Percentiles rank a stretch among this genome's conserved stretches.
These are phyloP conservation scores for Petrea volubilis DNA, from an alignment of 257 asterid species.

Conservation along the genomic window DNA sequence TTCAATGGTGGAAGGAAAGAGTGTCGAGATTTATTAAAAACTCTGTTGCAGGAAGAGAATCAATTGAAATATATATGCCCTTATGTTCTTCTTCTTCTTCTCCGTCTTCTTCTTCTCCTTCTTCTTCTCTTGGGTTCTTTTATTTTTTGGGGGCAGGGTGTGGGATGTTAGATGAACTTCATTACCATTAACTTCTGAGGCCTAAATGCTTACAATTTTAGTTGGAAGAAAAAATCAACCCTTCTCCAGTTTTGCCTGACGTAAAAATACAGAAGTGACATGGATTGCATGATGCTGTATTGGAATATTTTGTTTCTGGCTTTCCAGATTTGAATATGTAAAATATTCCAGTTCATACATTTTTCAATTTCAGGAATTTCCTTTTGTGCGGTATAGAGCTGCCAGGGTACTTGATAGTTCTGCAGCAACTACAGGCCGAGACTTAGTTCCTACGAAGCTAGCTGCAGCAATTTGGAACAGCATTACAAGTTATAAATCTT, in stretches of 20 bases:
- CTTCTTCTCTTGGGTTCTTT: too few species aligned
- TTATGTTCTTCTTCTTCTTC: too few species aligned
- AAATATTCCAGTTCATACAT: conserved; percentile 14
- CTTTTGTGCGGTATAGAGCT: conserved; percentile 76
- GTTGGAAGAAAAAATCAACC: background rate
- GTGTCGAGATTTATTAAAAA: too few species aligned
- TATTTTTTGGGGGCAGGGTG: too few species aligned
- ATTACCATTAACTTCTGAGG: too few species aligned
- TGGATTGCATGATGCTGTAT: background rate
- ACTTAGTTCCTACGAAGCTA: conserved; percentile 73
- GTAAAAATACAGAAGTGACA: background rate
- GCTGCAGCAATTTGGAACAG: conserved; percentile 77
- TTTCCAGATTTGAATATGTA: conserved; percentile 5
- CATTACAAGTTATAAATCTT: conserved; percentile 60
- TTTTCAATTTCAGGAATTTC: conserved; percentile 66
- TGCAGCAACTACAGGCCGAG: conserved; percentile 39
- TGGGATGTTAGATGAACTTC: too few species aligned
- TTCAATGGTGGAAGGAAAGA: too few species aligned
- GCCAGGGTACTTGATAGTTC: conserved; percentile 54
- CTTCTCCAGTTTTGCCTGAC: background rate
- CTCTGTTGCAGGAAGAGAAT: too few species aligned
- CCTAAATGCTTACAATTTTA: background rate
- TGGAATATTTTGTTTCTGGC: background rate
- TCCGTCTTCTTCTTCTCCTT: too few species aligned
- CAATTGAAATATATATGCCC: too few species aligned